phyloP scores from a whole-genome alignment of 2,329 filamentous ascomycete genomes.

The Chrysosporium keratinophilum region DNA sequence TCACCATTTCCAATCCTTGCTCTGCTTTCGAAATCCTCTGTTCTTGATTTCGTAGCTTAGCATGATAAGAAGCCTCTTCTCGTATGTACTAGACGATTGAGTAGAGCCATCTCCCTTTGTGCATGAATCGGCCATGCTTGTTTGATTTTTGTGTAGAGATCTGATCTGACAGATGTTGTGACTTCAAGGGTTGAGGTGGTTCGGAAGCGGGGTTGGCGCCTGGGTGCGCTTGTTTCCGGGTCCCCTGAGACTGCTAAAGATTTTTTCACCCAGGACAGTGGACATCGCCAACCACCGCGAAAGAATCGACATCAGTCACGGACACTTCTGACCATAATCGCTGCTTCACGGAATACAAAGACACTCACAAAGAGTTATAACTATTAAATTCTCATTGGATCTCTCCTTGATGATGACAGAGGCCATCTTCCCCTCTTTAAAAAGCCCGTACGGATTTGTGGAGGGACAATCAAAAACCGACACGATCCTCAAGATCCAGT shows the following conservation, averaged over 20 bases:
- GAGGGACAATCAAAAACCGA: no score
- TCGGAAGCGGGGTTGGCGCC: neutral
- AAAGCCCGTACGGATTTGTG: no score
- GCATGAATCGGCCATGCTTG: conserved; percentile 62
- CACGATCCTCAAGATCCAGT: neutral
- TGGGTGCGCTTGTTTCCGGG: neutral
- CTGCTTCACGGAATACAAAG: no score
- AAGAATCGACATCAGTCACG: no score
- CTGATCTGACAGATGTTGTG: no score
- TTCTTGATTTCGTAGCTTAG: conserved; percentile 68
- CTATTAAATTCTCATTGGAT: no score
- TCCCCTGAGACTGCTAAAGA: neutral
- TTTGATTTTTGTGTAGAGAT: no score
- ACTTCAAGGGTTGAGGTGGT: neutral
- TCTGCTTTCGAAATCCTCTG: conserved; percentile 59
- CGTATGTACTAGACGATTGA: conserved; percentile 80
- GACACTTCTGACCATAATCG: no score
- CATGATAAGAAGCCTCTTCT: conserved; percentile 83
- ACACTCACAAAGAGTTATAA: no score
- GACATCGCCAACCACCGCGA: no score
- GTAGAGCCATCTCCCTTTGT: conserved; percentile 58
- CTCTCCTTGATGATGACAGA: no score
- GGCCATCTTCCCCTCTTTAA: no score
- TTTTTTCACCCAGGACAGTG: neutral
- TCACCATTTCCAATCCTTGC: conserved; percentile 50